Evolutionary conservation across 176 grass and related monocot species (phyloP).

Genomic region (Miscanthus lutarioriparius): DNA sequence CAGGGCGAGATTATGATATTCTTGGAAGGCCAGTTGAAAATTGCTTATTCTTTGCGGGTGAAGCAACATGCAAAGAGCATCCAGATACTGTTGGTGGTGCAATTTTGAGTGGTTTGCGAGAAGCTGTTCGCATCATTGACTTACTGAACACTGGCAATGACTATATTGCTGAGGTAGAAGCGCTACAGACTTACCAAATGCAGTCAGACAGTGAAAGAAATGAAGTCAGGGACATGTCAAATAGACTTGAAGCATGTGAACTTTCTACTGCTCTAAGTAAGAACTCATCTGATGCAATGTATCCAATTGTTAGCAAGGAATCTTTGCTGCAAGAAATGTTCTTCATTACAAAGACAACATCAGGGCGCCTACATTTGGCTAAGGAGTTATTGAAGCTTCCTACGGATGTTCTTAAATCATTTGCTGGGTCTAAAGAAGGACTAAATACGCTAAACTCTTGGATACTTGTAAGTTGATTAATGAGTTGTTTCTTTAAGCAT

Average conservation of each 20-base stretch:
- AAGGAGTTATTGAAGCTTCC: conserved; percentile 82
- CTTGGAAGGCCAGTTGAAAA: conserved; percentile 85
- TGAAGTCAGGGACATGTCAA: conserved; percentile 86
- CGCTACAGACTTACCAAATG: conserved; percentile 71
- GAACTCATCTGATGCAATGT: conserved; percentile 56
- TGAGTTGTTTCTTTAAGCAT: conserved; percentile 15
- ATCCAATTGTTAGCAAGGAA: conserved; percentile 69
- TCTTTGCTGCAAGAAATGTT: conserved; percentile 89
- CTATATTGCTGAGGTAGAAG: conserved; percentile 84
- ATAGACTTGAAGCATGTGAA: conserved; percentile 80
- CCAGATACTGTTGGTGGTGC: conserved; percentile 99
- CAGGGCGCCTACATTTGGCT: conserved; percentile 86
- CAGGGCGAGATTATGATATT: conserved; percentile 95
- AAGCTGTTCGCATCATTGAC: conserved; percentile 91
- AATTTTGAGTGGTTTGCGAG: conserved; percentile 97
- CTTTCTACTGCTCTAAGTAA: conserved; percentile 68
- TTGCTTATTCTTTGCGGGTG: conserved; percentile 95
- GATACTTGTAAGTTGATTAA: conserved; percentile 85
- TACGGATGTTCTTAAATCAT: conserved; percentile 74
- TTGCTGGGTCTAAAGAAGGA: conserved; percentile 93
- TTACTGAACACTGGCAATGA: conserved; percentile 69
- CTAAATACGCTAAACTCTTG: conserved; percentile 78
- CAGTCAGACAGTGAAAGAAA: conserved; percentile 86
- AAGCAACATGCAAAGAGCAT: conserved; percentile 98
- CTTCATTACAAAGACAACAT: conserved; percentile 85